Conservation (phyloP, 192 early-diverging fungal species). For the Linnemannia exigua region DNA sequence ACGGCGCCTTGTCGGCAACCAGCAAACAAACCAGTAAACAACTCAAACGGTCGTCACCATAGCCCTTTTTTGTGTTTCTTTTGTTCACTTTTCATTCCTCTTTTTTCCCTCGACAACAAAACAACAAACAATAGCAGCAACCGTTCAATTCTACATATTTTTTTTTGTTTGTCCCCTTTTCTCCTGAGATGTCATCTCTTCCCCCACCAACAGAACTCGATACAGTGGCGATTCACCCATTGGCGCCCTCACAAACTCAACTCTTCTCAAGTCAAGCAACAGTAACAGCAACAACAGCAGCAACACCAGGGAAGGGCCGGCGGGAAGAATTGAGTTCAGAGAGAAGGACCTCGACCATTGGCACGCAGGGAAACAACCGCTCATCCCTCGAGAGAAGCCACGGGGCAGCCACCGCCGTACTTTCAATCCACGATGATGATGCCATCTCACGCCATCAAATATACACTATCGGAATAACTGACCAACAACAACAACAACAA, state of each 20-base stretch:
- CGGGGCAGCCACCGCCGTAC: neutral
- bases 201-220: neutral
- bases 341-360: neutral
- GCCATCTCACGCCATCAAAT: conserved; percentile 50
- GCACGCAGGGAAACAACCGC: neutral
- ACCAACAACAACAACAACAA: neutral
- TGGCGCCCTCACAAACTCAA: neutral
- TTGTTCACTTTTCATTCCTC: too few species aligned
- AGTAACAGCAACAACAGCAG: neutral
- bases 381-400: too few species aligned
- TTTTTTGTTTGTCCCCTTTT: neutral
- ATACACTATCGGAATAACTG: neutral
- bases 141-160: neutral
- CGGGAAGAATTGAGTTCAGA: neutral
- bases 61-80: neutral
- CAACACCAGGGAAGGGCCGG: neutral
- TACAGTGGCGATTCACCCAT: neutral
- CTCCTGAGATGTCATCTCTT: neutral
- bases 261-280: neutral
- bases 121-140: neutral
- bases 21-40: neutral
- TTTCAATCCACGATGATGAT: conserved; percentile 27
- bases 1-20: neutral
- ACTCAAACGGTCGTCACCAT: neutral
- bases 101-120: neutral